A percentile compares a stretch with the other conserved stretches of the same genome.
Evolutionary conservation across 2,329 filamentous ascomycete genomes (phyloP).

Genomic region (Plectosphaerella plurivora): DNA sequence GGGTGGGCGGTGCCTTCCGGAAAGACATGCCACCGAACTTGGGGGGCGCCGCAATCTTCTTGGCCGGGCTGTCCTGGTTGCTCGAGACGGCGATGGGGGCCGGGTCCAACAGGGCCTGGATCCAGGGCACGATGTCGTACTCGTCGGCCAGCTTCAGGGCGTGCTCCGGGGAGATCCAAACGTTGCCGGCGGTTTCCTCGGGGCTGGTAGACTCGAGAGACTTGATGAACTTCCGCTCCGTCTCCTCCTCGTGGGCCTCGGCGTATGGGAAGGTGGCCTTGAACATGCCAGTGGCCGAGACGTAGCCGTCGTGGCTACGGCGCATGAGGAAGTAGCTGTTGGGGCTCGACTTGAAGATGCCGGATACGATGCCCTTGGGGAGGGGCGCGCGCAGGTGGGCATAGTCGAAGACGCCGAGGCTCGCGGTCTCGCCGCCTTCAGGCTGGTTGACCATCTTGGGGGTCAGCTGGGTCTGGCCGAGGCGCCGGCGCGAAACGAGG

Average conservation of each 20-base stretch:
- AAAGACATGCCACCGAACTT: constrained; percentile 58
- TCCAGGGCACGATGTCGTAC: constrained; percentile 83
- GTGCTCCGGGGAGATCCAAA: constrained; percentile 85
- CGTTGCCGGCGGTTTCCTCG: constrained; percentile 92
- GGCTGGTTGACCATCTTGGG: constrained; percentile 75
- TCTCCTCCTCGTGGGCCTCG: constrained; percentile 65
- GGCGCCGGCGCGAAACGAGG: constrained; percentile 76
- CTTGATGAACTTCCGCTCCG: constrained; percentile 81
- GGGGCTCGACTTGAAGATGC: constrained; percentile 85
- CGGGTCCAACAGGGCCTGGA: constrained; percentile 88
- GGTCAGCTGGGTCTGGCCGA: constrained; percentile 88
- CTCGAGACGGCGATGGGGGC: constrained; percentile 61
- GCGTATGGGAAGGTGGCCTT: constrained; percentile 84
- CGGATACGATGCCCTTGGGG: constrained; percentile 85
- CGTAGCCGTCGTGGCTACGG: constrained; percentile 77
- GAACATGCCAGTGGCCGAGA: constrained; percentile 89
- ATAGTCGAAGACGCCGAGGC: constrained; percentile 87
- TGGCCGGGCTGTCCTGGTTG: constrained; percentile 63
- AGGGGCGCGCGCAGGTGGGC: constrained; percentile 90
- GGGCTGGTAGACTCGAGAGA: constrained; percentile 72
- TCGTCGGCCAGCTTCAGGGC: constrained; percentile 81
- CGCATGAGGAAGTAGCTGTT: constrained; percentile 97
- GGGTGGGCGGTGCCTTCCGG: constrained; percentile 44
- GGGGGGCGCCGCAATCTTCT: constrained; percentile 77
- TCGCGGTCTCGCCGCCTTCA: constrained; percentile 66